Percentiles rank a stretch among this genome's conserved stretches.
Evolutionary conservation across 2,329 filamentous ascomycete species (phyloP).

Genomic region (Aspergillus sp.): DNA sequence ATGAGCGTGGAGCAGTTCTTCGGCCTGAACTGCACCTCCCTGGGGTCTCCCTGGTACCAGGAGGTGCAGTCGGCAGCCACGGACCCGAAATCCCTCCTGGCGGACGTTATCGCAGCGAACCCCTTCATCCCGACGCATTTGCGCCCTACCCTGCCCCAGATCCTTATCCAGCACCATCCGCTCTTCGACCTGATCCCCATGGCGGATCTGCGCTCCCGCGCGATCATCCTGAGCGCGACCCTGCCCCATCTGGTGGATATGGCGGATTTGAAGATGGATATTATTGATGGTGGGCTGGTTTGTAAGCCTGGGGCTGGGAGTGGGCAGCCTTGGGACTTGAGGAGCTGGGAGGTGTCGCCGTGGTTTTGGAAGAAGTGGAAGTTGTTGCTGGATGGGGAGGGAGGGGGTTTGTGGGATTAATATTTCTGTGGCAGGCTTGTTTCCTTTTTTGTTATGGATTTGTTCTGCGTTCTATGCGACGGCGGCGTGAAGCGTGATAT

Average conservation of each 20-base stretch:
- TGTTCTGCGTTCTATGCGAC: too few species aligned
- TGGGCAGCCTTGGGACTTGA: conserved; percentile 37
- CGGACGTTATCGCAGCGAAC: too few species aligned
- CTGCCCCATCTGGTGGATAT: conserved; percentile 32
- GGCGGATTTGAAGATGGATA: conserved; percentile 40
- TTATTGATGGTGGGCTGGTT: conserved; percentile 31
- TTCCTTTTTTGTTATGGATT: too few species aligned
- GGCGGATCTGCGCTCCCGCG: too few species aligned
- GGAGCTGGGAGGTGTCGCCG: conserved; percentile 26
- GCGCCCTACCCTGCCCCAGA: too few species aligned
- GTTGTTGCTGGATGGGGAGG: not conserved
- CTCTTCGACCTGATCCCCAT: too few species aligned
- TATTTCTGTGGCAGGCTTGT: too few species aligned
- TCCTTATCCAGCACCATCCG: too few species aligned
- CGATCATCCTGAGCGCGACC: conserved; percentile 17
- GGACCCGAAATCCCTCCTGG: too few species aligned
- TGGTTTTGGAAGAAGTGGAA: conserved; percentile 36
- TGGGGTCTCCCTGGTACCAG: conserved; percentile 39
- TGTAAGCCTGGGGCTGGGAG: conserved; percentile 10
- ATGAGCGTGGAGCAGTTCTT: conserved; percentile 11
- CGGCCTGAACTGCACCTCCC: conserved; percentile 11
- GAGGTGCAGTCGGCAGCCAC: conserved; percentile 26
- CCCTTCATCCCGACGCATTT: too few species aligned
- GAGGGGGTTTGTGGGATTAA: too few species aligned
- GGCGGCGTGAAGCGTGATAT: too few species aligned